These are phyloP conservation scores for Daldinia childiae DNA, from an alignment of 495 filamentous ascomycete species.

Conservation along the genomic window DNA sequence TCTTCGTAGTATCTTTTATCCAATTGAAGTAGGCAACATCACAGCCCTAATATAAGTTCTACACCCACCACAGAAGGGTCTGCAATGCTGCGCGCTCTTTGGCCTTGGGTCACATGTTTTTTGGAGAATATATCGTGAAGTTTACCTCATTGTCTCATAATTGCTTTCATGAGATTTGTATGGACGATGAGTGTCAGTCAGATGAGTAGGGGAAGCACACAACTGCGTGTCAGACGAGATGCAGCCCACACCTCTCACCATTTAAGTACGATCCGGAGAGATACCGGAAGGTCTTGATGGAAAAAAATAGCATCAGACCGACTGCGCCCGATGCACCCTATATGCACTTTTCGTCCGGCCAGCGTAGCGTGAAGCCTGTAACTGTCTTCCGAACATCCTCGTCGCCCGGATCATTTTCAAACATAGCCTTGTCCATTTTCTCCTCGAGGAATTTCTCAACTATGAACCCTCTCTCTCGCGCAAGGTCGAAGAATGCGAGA, in stretches of 20 bases:
- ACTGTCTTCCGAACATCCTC: constrained; percentile 79
- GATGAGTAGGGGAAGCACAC: constrained; percentile 10
- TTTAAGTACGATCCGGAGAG: constrained; percentile 5
- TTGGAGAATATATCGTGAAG: constrained; percentile 8
- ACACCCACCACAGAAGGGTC: constrained; percentile 6
- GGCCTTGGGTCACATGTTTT: constrained; percentile 2
- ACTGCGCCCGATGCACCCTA: background rate
- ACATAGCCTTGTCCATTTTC: constrained; percentile 83
- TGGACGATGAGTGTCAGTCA: background rate
- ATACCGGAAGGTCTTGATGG: background rate
- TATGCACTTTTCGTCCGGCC: constrained; percentile 51
- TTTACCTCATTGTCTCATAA: background rate
- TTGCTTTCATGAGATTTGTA: background rate
- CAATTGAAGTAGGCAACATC: constrained; percentile 15
- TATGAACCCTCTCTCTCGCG: constrained; percentile 69
- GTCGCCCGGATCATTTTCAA: constrained; percentile 86
- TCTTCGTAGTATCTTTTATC: background rate
- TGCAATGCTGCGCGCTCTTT: background rate
- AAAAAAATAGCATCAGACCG: background rate
- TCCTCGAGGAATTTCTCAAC: constrained; percentile 84
- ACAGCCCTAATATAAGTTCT: constrained; percentile 33
- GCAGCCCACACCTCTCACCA: constrained; percentile 6
- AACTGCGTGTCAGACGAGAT: constrained; percentile 20
- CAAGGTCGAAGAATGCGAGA: constrained; percentile 83
- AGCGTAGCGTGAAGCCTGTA: constrained; percentile 76